These are phyloP conservation scores for Setaria viridis DNA, from an alignment of 202 grass and related monocot genomes.

Conservation along the genomic window DNA sequence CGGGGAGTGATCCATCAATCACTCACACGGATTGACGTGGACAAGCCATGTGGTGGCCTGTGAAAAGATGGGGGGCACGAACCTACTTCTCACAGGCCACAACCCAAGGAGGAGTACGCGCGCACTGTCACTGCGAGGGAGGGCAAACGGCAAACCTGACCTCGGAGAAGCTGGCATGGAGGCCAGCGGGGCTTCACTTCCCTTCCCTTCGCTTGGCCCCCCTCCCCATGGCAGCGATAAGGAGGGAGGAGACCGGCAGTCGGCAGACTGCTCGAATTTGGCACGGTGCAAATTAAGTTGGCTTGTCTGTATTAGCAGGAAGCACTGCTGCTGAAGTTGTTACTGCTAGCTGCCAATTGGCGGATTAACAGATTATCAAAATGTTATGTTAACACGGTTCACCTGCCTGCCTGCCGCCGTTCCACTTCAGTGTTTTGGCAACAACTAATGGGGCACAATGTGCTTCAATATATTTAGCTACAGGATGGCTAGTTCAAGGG, in stretches of 20 bases:
- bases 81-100: background rate
- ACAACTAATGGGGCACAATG: background rate
- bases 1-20: background rate
- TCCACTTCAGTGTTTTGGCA: background rate
- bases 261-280: conserved; percentile 22
- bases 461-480: background rate
- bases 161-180: background rate
- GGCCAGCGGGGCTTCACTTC: background rate
- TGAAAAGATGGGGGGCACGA: conserved; percentile 28
- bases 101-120: background rate
- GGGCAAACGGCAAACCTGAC: background rate
- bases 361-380: background rate
- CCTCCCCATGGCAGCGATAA: conserved; percentile 29
- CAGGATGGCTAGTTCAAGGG: too few relatives aligned
- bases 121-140: background rate
- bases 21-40: conserved; percentile 40
- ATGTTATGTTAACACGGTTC: background rate
- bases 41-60: conserved; percentile 53
- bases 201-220: background rate
- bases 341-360: background rate
- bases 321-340: background rate
- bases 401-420: background rate
- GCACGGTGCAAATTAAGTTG: background rate
- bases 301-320: conserved; percentile 8
- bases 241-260: background rate